phyloP scores from a whole-genome alignment of 805 yeast genomes.

The Saccharomycopsis schoenii region DNA sequence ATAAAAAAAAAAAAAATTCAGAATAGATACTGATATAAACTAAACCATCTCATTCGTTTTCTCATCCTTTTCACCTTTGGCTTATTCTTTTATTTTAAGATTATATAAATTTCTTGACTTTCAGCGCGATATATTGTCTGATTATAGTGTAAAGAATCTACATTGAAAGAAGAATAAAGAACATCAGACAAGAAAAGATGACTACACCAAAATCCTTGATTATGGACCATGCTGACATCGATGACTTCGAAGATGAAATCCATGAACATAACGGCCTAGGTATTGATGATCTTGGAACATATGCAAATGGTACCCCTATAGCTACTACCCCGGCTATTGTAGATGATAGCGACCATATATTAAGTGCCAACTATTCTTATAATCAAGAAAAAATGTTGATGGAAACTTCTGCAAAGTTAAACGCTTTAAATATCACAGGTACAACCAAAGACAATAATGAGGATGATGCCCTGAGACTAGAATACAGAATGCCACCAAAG shows the following conservation, averaged over 20 bases:
- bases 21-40: no score
- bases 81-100: no score
- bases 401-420: constrained; percentile 58
- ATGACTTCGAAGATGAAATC: background rate
- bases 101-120: no score
- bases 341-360: constrained; percentile 13
- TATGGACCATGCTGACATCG: background rate
- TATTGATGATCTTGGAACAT: background rate
- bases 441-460: background rate
- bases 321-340: constrained; percentile 1
- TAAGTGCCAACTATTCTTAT: constrained; percentile 49
- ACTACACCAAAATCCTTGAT: background rate
- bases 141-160: background rate
- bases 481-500: constrained; percentile 18
- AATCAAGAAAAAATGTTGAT: constrained; percentile 54
- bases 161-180: background rate
- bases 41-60: no score
- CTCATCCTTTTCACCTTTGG: no score
- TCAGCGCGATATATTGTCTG: background rate
- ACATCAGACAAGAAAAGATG: background rate
- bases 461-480: background rate
- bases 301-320: background rate
- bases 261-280: background rate
- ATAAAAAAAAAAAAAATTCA: background rate
- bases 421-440: constrained; percentile 34